phyloP scores from a whole-genome alignment of 345 rosid genomes.

The Ricinus communis region DNA sequence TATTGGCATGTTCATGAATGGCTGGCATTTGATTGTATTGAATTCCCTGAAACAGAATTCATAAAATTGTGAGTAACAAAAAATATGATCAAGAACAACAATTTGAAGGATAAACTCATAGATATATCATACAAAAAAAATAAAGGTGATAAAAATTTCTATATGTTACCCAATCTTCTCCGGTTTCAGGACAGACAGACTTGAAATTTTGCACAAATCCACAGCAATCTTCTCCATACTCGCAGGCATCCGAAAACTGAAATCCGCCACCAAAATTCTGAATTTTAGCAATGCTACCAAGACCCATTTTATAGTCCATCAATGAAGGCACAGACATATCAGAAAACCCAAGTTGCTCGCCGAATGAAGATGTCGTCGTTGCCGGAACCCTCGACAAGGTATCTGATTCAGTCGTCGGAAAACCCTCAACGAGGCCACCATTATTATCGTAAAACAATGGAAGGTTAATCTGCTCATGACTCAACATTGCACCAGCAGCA shows the following conservation, averaged over 20 bases:
- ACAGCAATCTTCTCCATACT: constrained; percentile 51
- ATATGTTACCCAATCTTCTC: constrained; percentile 43
- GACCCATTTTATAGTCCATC: constrained; percentile 29
- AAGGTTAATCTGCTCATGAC: constrained; percentile 13
- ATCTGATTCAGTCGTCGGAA: constrained; percentile 23
- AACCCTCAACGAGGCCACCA: constrained; percentile 3
- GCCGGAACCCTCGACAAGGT: constrained; percentile 17
- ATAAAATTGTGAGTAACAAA: not conserved
- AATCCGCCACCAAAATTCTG: constrained; percentile 31
- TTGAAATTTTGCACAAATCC: constrained; percentile 44
- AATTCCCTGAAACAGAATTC: constrained; percentile 34
- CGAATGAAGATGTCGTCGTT: constrained; percentile 3
- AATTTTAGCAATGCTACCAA: constrained; percentile 23
- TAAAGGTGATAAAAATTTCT: not conserved
- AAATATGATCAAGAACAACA: not conserved
- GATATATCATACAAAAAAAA: not conserved
- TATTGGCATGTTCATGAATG: constrained; percentile 35
- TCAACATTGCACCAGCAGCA: constrained; percentile 17
- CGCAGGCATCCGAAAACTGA: constrained; percentile 32
- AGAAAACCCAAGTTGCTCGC: constrained; percentile 39
- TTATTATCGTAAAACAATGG: constrained; percentile 16
- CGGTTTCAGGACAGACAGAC: constrained; percentile 37
- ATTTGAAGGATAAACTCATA: too few species aligned
- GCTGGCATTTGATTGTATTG: constrained; percentile 38
- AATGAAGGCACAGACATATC: constrained; percentile 38